A percentile compares a stretch with the other conserved stretches of the same genome.
Conservation (phyloP, 257 asterid species). For the Petunia secreta region DNA sequence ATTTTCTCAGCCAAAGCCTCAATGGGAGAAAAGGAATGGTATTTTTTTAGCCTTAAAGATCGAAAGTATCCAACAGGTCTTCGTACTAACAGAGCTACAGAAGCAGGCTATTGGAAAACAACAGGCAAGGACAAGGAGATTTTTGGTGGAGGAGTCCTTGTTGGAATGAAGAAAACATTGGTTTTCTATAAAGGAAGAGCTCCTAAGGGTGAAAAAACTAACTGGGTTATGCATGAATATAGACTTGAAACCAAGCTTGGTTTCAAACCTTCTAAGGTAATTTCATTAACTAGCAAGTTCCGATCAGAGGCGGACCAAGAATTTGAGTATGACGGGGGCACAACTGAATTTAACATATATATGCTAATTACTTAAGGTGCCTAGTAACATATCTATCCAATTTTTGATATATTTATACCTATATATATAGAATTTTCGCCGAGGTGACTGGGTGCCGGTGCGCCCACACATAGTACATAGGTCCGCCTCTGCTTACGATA, state of each 20-base stretch:
- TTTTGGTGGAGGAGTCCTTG: constrained; percentile 52
- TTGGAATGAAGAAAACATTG: constrained; percentile 87
- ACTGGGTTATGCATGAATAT: constrained; percentile 94
- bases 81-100: constrained; percentile 78
- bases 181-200: constrained; percentile 88
- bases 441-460: no score
- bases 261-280: constrained; percentile 65
- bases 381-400: no score
- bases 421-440: no score
- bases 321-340: no score
- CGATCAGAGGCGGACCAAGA: no score
- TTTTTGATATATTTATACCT: no score
- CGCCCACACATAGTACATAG: no score
- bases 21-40: constrained; percentile 91
- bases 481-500: no score
- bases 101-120: constrained; percentile 88
- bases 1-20: constrained; percentile 68
- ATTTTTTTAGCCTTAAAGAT: constrained; percentile 72
- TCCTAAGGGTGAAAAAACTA: constrained; percentile 88
- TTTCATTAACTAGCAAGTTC: not conserved
- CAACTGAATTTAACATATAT: no score
- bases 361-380: no score
- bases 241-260: constrained; percentile 55
- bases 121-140: constrained; percentile 90
- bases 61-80: constrained; percentile 86